Conservation (phyloP, 2,329 filamentous ascomycete species). For the Ophiostoma montium region DNA sequence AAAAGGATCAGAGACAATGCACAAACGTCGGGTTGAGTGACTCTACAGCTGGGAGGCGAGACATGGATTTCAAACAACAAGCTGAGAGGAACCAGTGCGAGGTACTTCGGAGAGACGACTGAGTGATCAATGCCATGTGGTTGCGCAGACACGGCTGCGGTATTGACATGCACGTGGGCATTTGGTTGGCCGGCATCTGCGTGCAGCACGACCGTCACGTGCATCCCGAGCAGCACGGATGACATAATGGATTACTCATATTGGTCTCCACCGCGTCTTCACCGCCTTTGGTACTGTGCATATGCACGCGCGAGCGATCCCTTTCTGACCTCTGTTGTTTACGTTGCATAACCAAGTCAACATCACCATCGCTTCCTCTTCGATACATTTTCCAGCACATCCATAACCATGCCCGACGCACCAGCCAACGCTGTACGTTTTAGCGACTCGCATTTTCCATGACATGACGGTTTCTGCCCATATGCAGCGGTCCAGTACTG, state of each 20-base stretch:
- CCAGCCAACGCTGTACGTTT: slow-evolving; percentile 8
- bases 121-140: too few relatives aligned
- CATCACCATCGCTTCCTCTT: not conserved
- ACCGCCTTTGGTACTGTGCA: slow-evolving; percentile 3
- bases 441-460: not conserved
- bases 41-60: too few relatives aligned
- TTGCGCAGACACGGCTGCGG: not conserved
- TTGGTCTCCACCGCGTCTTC: not conserved
- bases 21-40: too few relatives aligned
- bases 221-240: not conserved
- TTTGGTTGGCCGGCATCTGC: not conserved
- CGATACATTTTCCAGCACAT: not conserved
- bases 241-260: not conserved
- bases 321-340: not conserved
- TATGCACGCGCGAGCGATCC: not conserved
- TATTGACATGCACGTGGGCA: not conserved
- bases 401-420: slow-evolving; percentile 8
- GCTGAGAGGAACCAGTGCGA: too few relatives aligned
- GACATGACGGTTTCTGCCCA: not conserved
- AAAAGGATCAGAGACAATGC: too few relatives aligned
- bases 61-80: too few relatives aligned
- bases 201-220: not conserved
- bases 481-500: not conserved
- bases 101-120: too few relatives aligned
- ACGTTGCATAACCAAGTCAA: not conserved